Conservation (phyloP, 2,329 filamentous ascomycete genomes). For the Botryosphaeria agaves region DNA sequence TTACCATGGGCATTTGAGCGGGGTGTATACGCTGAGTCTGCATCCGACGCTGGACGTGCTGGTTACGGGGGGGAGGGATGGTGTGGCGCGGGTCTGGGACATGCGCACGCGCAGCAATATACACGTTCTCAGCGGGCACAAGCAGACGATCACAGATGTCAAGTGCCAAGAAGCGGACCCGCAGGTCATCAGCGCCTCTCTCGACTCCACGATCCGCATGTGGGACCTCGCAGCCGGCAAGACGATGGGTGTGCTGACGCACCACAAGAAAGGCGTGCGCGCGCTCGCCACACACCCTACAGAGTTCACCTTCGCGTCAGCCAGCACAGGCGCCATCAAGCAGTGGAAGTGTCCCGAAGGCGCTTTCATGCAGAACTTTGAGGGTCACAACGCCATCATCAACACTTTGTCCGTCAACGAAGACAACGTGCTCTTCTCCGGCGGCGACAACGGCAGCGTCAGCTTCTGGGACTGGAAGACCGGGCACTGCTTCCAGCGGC, state of each 20-base stretch:
- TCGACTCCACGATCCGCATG: slow-evolving; percentile 78
- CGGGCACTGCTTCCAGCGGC: slow-evolving; percentile 74
- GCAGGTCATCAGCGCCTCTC: slow-evolving; percentile 82
- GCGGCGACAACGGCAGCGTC: slow-evolving; percentile 90
- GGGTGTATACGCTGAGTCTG: slow-evolving; percentile 84
- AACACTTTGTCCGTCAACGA: slow-evolving; percentile 88
- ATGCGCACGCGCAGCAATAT: slow-evolving; percentile 95
- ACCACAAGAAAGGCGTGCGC: slow-evolving; percentile 95
- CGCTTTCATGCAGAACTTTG: slow-evolving; percentile 98
- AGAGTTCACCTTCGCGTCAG: slow-evolving; percentile 92
- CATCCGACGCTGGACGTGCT: slow-evolving; percentile 91
- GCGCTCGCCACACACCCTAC: slow-evolving; percentile 69
- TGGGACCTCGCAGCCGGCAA: slow-evolving; percentile 97
- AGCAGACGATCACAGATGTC: slow-evolving; percentile 73
- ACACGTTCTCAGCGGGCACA: slow-evolving; percentile 83
- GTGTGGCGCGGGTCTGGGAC: slow-evolving; percentile 91
- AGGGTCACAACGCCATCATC: slow-evolving; percentile 91
- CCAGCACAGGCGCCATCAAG: slow-evolving; percentile 86
- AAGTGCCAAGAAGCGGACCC: slow-evolving; percentile 93
- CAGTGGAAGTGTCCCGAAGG: slow-evolving; percentile 99
- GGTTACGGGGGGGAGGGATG: slow-evolving; percentile 86
- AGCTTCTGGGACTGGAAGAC: slow-evolving; percentile 99
- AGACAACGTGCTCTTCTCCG: slow-evolving; percentile 87
- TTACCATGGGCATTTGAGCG: slow-evolving; percentile 92
- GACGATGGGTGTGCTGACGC: slow-evolving; percentile 86